Base-by-base conservation (phyloP, 192 early-diverging fungal genomes). In the Lobosporangium transversale region DNA sequence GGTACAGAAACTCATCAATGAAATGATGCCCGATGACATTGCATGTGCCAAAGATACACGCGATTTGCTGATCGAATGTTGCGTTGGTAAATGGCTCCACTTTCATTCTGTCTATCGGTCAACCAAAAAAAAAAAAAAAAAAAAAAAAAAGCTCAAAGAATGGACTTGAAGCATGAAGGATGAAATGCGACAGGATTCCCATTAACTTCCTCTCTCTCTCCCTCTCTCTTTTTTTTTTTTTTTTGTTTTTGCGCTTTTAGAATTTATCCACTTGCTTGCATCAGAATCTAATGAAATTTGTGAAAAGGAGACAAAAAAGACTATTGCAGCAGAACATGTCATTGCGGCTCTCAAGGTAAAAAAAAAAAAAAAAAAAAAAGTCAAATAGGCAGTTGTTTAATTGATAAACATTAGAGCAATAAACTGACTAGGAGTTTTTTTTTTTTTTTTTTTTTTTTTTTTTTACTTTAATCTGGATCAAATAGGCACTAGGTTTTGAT, bases 291-390 rank as follows among this genome's bases (percentile, higher is more conserved):
- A 96, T 79, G 95, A 97, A 56, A 90, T 93, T 33, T 98, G 95
- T 79, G 97, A 99, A 78, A 96, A 96, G 66, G 96, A 96, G 59
- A 81, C 88, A 4, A 96, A 95, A 71, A 99, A 97, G 85, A 98
- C 97, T 10, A 99, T 99, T 65, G 90, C 95, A 0, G 95, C 95
- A 12, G 97, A 99, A 61, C 97, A 99, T 70, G 94, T 99, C 9
- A 83, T 99, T 24, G 62, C 87, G 1, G 94, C 97, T 8, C 83
- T 99, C 45, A 87, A 94, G 79, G 91, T 92, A 79, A 3, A 40
- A 17, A 27, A 40, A 62, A 40, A 17, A 11, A 10, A 37, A 4
- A 37, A 21, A 14, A 2, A 37, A 56, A 21, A 10, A 29, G 4
- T 55, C 7, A n/a, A 15, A 33, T n/a, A 15, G 10, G 33, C 1